These are phyloP conservation scores for Acanthamoeba culbertsoni DNA, from an alignment of 208 protist genomes.

Conservation along the genomic window DNA sequence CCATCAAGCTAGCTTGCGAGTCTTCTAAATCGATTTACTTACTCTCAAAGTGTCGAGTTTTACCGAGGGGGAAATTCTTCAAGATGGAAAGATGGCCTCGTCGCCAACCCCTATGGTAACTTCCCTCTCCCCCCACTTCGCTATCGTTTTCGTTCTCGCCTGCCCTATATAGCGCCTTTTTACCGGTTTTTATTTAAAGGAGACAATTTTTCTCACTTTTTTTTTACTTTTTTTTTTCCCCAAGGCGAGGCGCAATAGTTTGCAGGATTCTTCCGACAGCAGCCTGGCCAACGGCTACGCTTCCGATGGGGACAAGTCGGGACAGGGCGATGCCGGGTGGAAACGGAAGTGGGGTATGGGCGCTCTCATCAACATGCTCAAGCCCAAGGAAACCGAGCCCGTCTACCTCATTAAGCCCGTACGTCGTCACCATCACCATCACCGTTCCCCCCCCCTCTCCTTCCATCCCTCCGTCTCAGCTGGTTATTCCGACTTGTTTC, in stretches of 20 bases:
- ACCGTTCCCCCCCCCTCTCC: neutral
- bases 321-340: neutral
- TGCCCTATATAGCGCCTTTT: neutral
- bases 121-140: neutral
- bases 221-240: neutral
- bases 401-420: constrained; percentile 57
- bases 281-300: neutral
- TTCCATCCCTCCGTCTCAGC: neutral
- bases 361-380: constrained; percentile 55
- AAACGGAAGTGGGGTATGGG: constrained; percentile 54
- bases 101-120: neutral
- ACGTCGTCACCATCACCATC: neutral
- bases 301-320: neutral
- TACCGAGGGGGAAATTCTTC: neutral
- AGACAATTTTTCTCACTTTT: neutral
- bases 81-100: neutral
- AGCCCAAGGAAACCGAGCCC: constrained; percentile 37
- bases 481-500: neutral
- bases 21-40: no score
- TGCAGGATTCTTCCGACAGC: neutral
- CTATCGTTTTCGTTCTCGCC: neutral
- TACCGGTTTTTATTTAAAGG: neutral
- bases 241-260: neutral
- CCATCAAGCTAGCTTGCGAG: no score
- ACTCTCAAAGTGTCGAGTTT: neutral